Conservation (phyloP, 2,329 filamentous ascomycete species). For the Pestalotiopsis sp. region DNA sequence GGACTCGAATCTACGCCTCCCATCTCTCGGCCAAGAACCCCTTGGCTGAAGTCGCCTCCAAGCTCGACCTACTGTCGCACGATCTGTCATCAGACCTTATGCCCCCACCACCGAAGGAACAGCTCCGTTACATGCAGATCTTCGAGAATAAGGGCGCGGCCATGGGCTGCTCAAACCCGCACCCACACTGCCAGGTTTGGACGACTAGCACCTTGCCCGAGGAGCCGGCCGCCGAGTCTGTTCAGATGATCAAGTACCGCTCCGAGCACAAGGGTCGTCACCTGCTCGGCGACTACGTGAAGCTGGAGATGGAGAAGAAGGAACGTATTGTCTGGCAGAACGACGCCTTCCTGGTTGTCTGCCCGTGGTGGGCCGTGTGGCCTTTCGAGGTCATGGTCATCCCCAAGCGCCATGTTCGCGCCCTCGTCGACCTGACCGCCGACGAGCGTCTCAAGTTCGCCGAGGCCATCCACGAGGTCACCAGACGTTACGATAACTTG, state of each 20-base stretch:
- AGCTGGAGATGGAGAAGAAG: slow-evolving; percentile 77
- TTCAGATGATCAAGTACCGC: slow-evolving; percentile 78
- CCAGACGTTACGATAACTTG: slow-evolving; percentile 91
- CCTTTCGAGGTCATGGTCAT: slow-evolving; percentile 94
- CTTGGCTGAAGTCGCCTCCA: slow-evolving; percentile 48
- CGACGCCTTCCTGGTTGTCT: slow-evolving; percentile 79
- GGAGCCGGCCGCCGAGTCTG: slow-evolving; percentile 80
- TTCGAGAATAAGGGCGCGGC: slow-evolving; percentile 98
- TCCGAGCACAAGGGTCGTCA: slow-evolving; percentile 72
- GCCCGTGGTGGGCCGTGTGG: slow-evolving; percentile 98
- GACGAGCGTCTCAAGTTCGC: slow-evolving; percentile 76
- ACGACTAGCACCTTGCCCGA: slow-evolving; percentile 89
- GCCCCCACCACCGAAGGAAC: slow-evolving; percentile 63
- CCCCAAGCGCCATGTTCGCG: slow-evolving; percentile 80
- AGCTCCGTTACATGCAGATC: slow-evolving; percentile 97
- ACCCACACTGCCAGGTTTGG: slow-evolving; percentile 97
- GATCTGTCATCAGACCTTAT: slow-evolving; percentile 38
- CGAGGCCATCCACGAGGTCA: slow-evolving; percentile 84
- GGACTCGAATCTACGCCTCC: slow-evolving; percentile 86
- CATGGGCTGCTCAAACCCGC: slow-evolving; percentile 98
- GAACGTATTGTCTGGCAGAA: slow-evolving; percentile 92
- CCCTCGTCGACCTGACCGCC: slow-evolving; percentile 77
- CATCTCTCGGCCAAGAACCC: slow-evolving; percentile 76
- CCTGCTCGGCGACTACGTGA: slow-evolving; percentile 84
- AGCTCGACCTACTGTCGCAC: slow-evolving; percentile 40